A percentile compares a stretch with the other conserved stretches of the same genome.
Conservation (phyloP, 805 yeast species). For the Wickerhamiella brachini region DNA sequence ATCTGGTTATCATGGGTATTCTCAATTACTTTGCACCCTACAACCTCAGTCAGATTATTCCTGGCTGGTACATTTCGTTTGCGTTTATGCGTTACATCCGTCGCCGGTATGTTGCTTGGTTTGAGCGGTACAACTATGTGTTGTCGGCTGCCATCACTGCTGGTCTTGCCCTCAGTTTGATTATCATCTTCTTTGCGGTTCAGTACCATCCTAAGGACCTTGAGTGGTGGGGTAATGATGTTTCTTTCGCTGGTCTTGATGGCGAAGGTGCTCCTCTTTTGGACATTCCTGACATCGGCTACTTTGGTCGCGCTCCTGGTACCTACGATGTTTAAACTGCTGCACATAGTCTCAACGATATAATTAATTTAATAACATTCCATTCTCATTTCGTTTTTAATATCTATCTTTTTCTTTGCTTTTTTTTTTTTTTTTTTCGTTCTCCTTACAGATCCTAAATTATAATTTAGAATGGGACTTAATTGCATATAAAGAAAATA, state of each 20-base stretch:
- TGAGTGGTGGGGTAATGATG: constrained; percentile 52
- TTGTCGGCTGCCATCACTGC: constrained; percentile 43
- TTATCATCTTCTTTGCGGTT: constrained; percentile 40
- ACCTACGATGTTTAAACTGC: not conserved
- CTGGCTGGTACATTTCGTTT: constrained; percentile 9
- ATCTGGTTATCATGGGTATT: constrained; percentile 20
- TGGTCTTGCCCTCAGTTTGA: constrained; percentile 45
- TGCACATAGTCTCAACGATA: not conserved
- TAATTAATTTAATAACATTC: not conserved
- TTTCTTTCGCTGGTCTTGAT: constrained; percentile 14
- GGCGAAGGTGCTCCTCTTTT: constrained; percentile 6
- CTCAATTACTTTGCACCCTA: constrained; percentile 13
- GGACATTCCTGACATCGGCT: constrained; percentile 16
- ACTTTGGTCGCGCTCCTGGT: constrained; percentile 22
- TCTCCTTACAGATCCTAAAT: too few species aligned
- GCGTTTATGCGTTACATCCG: constrained; percentile 23
- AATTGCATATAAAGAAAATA: too few species aligned
- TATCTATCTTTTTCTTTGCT: too few species aligned
- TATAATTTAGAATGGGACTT: too few species aligned
- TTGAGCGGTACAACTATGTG: constrained; percentile 36
- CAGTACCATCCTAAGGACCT: constrained; percentile 30
- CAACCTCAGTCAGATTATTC: constrained; percentile 11
- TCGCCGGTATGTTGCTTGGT: constrained; percentile 38
- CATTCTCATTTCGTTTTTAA: too few species aligned
- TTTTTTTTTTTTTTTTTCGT: too few species aligned